Evolutionary conservation across 1,284 basidiomycete genomes (phyloP).

Genomic region (Grifola frondosa): DNA sequence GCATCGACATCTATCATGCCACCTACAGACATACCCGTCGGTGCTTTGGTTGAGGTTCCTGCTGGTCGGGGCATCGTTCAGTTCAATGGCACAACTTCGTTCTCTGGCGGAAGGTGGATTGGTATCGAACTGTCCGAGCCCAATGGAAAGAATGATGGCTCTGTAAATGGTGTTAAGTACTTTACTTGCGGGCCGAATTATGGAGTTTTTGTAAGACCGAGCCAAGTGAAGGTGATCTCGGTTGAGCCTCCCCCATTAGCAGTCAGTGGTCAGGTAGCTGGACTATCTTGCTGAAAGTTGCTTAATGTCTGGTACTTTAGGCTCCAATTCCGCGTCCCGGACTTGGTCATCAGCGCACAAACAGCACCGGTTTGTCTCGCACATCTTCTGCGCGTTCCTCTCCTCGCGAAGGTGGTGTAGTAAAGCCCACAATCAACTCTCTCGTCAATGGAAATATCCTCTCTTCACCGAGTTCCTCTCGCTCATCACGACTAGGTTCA

Average conservation of each 20-base stretch:
- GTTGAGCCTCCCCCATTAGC: constrained; percentile 31
- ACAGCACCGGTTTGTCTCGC: constrained; percentile 37
- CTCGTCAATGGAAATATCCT: constrained; percentile 11
- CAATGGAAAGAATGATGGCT: constrained; percentile 95
- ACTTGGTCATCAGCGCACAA: constrained; percentile 40
- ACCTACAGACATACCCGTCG: constrained; percentile 39
- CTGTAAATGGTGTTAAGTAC: constrained; percentile 81
- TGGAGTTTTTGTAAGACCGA: constrained; percentile 91
- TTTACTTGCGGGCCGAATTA: constrained; percentile 78
- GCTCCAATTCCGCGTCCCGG: constrained; percentile 24
- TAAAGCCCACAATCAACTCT: constrained; percentile 28
- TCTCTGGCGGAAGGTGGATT: constrained; percentile 91
- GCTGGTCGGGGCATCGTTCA: constrained; percentile 84
- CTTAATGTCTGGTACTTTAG: constrained; percentile 11
- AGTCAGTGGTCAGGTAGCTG: constrained; percentile 21
- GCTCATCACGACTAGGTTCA: constrained; percentile 35
- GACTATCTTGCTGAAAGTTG: too few relatives aligned
- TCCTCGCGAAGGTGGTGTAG: constrained; percentile 44
- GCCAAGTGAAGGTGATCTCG: constrained; percentile 74
- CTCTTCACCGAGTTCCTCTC: constrained; percentile 22
- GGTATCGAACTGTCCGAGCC: constrained; percentile 85
- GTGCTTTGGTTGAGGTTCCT: constrained; percentile 72
- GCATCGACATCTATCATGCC: constrained; percentile 24
- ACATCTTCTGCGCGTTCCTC: constrained; percentile 39
- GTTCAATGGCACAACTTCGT: constrained; percentile 84